Evolutionary conservation across 345 rosid genomes (phyloP).

Genomic region (Cardamine chenopodiifolia): DNA sequence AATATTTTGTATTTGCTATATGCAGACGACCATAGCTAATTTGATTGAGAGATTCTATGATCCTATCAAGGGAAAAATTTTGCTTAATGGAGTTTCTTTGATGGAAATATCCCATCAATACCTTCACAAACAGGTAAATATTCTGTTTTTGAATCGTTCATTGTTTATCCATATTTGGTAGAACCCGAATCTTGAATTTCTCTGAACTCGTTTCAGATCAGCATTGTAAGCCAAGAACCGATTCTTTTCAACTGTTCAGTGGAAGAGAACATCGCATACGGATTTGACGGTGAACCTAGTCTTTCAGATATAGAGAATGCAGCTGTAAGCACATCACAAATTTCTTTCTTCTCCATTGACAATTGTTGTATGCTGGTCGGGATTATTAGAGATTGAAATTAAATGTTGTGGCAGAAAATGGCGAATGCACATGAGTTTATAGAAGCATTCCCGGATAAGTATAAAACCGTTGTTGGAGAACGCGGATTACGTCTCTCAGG

Average conservation of each 20-base stretch:
- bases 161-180: background rate
- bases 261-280: slow-evolving; percentile 62
- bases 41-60: slow-evolving; percentile 92
- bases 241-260: slow-evolving; percentile 62
- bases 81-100: slow-evolving; percentile 78
- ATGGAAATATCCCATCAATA: slow-evolving; percentile 77
- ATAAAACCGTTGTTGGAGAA: slow-evolving; percentile 78
- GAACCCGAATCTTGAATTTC: background rate
- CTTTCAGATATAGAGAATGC: slow-evolving; percentile 61
- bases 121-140: slow-evolving; percentile 73
- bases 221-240: slow-evolving; percentile 99
- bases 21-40: slow-evolving; percentile 94
- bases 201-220: slow-evolving; percentile 50
- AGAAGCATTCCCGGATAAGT: slow-evolving; percentile 76
- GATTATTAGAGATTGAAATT: too few species aligned
- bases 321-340: slow-evolving; percentile 54
- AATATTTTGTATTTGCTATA: background rate
- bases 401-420: slow-evolving; percentile 65
- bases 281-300: slow-evolving; percentile 65
- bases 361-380: background rate
- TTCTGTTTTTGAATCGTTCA: slow-evolving; percentile 5
- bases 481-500: slow-evolving; percentile 94
- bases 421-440: slow-evolving; percentile 93
- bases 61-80: slow-evolving; percentile 75
- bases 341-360: background rate